A percentile compares a stretch with the other conserved stretches of the same genome.
These are phyloP conservation scores for Magnolia kwangsiensis DNA, from an alignment of 164 flowering plant species.

Conservation along the genomic window DNA sequence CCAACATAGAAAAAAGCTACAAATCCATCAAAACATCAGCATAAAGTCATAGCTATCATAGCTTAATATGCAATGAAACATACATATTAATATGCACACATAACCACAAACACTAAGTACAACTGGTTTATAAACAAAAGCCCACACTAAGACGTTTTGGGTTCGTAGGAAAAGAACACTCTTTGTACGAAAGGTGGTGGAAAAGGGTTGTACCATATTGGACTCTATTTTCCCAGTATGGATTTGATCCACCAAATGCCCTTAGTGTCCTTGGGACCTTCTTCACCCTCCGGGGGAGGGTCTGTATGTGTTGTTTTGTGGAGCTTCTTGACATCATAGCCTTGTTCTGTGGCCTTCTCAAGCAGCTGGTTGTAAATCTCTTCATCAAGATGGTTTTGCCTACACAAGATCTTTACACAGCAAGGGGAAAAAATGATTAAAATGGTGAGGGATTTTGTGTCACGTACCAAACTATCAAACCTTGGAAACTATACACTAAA, in stretches of 20 bases:
- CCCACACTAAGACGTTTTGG: not conserved
- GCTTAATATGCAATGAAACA: not conserved
- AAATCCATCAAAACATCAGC: not conserved
- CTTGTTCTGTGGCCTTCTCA: constrained; percentile 65
- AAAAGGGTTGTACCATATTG: not conserved
- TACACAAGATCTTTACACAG: constrained; percentile 55
- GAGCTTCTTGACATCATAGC: constrained; percentile 83
- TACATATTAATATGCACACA: too few species aligned
- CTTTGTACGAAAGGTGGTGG: not conserved
- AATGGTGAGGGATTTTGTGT: not conserved
- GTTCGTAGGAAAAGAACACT: not conserved
- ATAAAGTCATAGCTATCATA: not conserved
- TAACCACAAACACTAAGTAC: not conserved
- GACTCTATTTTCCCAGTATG: constrained; percentile 52
- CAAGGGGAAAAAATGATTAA: not conserved
- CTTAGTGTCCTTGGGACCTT: constrained; percentile 61
- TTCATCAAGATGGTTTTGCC: constrained; percentile 64
- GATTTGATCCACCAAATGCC: constrained; percentile 95
- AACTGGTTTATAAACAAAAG: too few species aligned
- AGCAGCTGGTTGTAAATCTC: constrained; percentile 63
- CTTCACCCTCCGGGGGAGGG: constrained; percentile 63
- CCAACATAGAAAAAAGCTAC: not conserved
- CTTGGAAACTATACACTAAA: not conserved
- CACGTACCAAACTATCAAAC: not conserved
- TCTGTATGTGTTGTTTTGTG: constrained; percentile 75